Evolutionary conservation across 192 early-diverging fungal species (phyloP), one percentile per base, ranked within the genome.

Genomic region (Coemansia sp.): DNA sequence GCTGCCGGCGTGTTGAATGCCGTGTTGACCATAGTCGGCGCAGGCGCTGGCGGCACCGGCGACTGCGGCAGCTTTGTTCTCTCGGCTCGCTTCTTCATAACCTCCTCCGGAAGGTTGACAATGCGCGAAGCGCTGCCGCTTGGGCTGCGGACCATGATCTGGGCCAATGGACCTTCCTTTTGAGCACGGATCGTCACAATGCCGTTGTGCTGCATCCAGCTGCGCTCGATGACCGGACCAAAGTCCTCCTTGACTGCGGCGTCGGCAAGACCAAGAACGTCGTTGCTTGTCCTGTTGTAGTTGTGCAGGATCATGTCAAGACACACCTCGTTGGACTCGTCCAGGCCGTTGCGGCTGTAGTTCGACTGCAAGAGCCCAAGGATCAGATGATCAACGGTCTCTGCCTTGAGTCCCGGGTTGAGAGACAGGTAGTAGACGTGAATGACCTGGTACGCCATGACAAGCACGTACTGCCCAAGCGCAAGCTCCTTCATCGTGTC

Each of bases 371-470:
- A 68, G 11, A 94, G 83, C 31, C 87, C 86, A 28, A 87, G 85
- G 20, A 98, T 70, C 30, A 99, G 89, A 44, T 87, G 87, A 14
- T 90, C 83, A 3, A 97, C 89, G 66, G 90, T 90, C 48, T 89
- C 88, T 23, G 83, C 79, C 31, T 94, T 87, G 56, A 95, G 88
- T 1, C 72, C 58, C 1, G 93, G 72, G n/a, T 84, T 78, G 45
- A 96, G 78, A 17, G 87, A 87, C 56, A 92, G 85, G 65, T 94
- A 97, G 91, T 93, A 98, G 42, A 89, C 84, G 29, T 89, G 86
- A 30, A 97, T 88, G 1, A 95, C 91, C 61, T 96, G 91, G 75
- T 95, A 98, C 7, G 94, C 95, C 84, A 98, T 85, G n/a, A 90
- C 87, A 6, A 91, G 60, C 41, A 94, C 88, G 62, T 95, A 97